These are phyloP conservation scores for Boeremia lycopersici DNA, from an alignment of 2,329 filamentous ascomycete genomes.

Conservation along the genomic window DNA sequence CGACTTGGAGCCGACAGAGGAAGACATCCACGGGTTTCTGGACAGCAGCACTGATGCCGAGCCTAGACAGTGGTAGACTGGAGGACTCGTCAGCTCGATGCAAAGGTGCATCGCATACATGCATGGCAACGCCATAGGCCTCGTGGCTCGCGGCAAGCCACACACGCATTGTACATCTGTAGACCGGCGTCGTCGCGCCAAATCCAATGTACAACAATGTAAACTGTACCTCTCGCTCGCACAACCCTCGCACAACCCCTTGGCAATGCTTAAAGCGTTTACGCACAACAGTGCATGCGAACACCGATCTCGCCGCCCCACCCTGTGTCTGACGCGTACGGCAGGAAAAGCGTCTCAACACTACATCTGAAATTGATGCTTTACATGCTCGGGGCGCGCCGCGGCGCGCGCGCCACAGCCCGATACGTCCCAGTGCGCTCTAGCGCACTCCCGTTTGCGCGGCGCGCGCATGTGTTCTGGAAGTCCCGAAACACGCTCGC, in stretches of 20 bases:
- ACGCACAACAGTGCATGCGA: background rate
- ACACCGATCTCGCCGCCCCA: background rate
- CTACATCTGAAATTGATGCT: background rate
- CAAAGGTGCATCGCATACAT: background rate
- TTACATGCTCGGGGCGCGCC: background rate
- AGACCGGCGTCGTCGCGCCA: background rate
- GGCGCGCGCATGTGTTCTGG: slow-evolving; percentile 2
- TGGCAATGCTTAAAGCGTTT: background rate
- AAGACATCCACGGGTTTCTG: slow-evolving; percentile 25
- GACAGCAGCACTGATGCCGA: slow-evolving; percentile 14
- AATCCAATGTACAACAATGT: background rate
- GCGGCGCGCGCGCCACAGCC: background rate
- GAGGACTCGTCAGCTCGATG: slow-evolving; percentile 8
- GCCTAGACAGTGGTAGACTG: background rate
- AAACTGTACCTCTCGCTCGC: slow-evolving; percentile 1
- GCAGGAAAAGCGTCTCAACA: slow-evolving; percentile 9
- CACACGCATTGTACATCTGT: slow-evolving; percentile 1
- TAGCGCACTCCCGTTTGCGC: background rate
- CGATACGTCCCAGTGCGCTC: background rate
- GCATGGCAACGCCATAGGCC: slow-evolving; percentile 1
- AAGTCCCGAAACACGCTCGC: slow-evolving; percentile 2
- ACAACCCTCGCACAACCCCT: slow-evolving; percentile 6
- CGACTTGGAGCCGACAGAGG: slow-evolving; percentile 5
- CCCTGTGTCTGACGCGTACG: slow-evolving; percentile 3
- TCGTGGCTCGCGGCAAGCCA: slow-evolving; percentile 1